A percentile compares a stretch with the other conserved stretches of the same genome.
Evolutionary conservation across 176 grass and related monocot genomes (phyloP).

Genomic region (Rhynchospora breviuscula): DNA sequence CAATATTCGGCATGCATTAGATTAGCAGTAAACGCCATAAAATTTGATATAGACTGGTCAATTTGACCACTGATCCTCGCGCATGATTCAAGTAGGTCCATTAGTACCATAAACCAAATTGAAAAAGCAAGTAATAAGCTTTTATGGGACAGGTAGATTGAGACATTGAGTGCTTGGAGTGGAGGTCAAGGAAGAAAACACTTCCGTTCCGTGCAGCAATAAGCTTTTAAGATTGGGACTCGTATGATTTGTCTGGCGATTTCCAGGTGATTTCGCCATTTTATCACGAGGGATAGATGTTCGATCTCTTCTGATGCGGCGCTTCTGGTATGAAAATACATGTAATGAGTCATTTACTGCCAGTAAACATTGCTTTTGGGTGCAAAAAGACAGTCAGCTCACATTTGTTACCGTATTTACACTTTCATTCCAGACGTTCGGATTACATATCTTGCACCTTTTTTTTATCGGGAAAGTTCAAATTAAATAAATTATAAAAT

Average conservation of each 20-base stretch:
- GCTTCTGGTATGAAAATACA: not conserved
- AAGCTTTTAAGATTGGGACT: not conserved
- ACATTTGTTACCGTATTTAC: too few relatives aligned
- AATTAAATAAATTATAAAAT: too few relatives aligned
- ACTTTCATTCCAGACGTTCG: too few relatives aligned
- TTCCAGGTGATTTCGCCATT: constrained; percentile 23
- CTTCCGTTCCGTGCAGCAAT: not conserved
- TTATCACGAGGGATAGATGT: not conserved
- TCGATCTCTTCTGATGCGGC: not conserved
- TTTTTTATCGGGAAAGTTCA: too few relatives aligned
- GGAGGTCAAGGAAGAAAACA: constrained; percentile 24
- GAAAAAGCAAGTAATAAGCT: not conserved
- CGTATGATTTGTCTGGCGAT: not conserved
- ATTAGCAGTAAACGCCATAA: not conserved
- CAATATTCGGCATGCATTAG: not conserved
- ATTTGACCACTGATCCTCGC: not conserved
- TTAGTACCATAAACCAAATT: not conserved
- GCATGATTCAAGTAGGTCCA: not conserved
- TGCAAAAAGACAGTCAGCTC: too few relatives aligned
- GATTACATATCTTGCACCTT: too few relatives aligned
- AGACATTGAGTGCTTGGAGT: not conserved
- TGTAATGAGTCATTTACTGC: not conserved
- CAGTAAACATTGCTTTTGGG: not conserved
- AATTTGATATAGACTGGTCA: not conserved
- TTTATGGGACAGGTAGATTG: not conserved